Evolutionary conservation across 208 protist genomes (phyloP).

Genomic region (Leishmania tarentolae): DNA sequence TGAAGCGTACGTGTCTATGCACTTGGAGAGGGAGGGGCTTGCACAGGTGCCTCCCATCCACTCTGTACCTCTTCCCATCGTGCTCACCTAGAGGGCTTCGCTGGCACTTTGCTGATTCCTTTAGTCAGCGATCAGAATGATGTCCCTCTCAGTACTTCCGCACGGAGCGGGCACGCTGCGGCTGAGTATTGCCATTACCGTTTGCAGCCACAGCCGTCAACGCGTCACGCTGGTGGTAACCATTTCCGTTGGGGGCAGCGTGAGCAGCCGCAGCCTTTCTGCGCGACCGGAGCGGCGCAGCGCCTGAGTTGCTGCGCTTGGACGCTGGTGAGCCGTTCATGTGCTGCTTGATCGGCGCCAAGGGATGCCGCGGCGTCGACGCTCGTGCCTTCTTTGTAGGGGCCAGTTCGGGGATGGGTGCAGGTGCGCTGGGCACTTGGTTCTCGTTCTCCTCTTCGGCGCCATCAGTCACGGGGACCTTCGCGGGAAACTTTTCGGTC

Average conservation of each 20-base stretch:
- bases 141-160: neutral
- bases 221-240: neutral
- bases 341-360: neutral
- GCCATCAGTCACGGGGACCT: neutral
- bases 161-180: neutral
- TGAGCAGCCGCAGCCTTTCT: neutral
- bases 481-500: too few relatives aligned
- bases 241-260: constrained; percentile 1
- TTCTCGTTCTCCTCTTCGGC: constrained; percentile 3
- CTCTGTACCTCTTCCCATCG: neutral
- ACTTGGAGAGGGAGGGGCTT: neutral
- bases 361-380: neutral
- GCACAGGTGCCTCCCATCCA: neutral
- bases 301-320: neutral
- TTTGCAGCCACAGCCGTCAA: neutral
- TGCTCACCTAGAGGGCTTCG: neutral
- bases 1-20: neutral
- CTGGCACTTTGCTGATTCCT: neutral
- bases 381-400: neutral
- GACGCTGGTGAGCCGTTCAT: neutral
- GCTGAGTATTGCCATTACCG: neutral
- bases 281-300: neutral
- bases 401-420: constrained; percentile 12
- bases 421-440: constrained; percentile 14
- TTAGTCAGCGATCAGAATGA: neutral